Base-by-base conservation (phyloP, 148 eudicot species). In the Drosera capensis region DNA sequence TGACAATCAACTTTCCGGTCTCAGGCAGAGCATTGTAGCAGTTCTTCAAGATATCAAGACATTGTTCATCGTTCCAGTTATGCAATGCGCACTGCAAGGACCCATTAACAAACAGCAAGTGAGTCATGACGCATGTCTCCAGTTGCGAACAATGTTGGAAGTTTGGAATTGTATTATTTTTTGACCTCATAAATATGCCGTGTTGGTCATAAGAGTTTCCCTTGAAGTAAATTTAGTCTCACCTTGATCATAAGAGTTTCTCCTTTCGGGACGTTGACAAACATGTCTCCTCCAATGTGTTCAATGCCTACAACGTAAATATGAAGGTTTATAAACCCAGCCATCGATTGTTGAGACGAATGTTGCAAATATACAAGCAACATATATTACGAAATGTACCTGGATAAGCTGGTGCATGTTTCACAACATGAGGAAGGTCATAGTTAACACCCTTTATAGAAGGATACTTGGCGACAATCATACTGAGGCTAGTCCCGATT, bases 401-500 rank as follows among this genome's bases (percentile, higher is more conserved):
- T 39, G 43, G 7, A 14, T 39, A 39, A 25, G 45, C 4, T 3
- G 35, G 23, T 29, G 30, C 23, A 3, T 52, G 26, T 5, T 41
- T 42, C 14, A 52, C 8, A 8, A 38, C 56, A 25, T 52, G 8
- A 26, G 56, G 56, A 14, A 40, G 17, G 14, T 52, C 56, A 20
- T 39, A 52, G 23, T 52, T 52, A 26, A 52, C 40, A 30, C 56
- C 56, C 8, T 40, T 52, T 1, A 52, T 26, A 12, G 31, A 11
- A 2, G 56, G 56, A 40, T 52, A 52, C 17, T 18, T 40, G 37
- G 45, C 23, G 21, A 40, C 34, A 23, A 52, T 52, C 26, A 52
- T 41, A 23, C 28, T 52, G 9, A 52, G 36, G 35, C 41, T 40
- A 14, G 45, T 12, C 25, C 56, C 56, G 5, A 9, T 52, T 4